Conservation (phyloP, 1,139 yeast species). For the Yamadazyma songkhlaensis region DNA sequence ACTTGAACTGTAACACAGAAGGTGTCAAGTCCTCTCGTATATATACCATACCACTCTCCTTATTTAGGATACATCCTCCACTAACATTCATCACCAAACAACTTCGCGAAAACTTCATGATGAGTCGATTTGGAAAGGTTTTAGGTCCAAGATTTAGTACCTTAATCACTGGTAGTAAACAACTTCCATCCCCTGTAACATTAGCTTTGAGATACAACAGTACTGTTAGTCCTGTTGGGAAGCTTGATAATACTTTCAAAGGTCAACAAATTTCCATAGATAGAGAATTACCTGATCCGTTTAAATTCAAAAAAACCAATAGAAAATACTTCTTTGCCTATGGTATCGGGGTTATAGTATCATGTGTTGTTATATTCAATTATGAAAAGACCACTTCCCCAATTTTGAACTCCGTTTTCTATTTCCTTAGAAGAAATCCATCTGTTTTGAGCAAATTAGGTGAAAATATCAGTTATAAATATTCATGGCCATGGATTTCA, state of each 20-base stretch:
- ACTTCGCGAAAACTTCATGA: no score
- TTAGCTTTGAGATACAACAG: no score
- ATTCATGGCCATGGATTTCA: constrained; percentile 82
- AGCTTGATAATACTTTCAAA: constrained; percentile 1
- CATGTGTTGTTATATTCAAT: constrained; percentile 76
- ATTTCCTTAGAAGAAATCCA: constrained; percentile 77
- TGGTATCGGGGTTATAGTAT: constrained; percentile 58
- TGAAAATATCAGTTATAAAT: constrained; percentile 65
- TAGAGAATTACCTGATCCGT: constrained; percentile 74
- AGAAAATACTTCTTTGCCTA: constrained; percentile 58
- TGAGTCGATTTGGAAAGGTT: no score
- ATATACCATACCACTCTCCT: constrained; percentile 64
- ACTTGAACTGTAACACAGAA: constrained; percentile 65
- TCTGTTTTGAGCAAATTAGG: constrained; percentile 68
- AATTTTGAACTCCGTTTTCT: constrained; percentile 80
- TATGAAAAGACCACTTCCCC: constrained; percentile 91
- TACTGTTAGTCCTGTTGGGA: no score
- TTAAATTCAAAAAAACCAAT: constrained; percentile 49
- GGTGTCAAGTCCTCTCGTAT: constrained; percentile 68
- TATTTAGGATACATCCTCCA: constrained; percentile 70
- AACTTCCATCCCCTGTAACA: neutral
- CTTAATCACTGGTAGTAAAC: no score
- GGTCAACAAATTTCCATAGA: constrained; percentile 53
- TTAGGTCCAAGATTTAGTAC: no score
- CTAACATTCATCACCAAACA: constrained; percentile 23